A percentile compares a stretch with the other conserved stretches of the same genome.
Conservation (phyloP, 768 basidiomycete genomes). For the Amanita pseudoporphyria region DNA sequence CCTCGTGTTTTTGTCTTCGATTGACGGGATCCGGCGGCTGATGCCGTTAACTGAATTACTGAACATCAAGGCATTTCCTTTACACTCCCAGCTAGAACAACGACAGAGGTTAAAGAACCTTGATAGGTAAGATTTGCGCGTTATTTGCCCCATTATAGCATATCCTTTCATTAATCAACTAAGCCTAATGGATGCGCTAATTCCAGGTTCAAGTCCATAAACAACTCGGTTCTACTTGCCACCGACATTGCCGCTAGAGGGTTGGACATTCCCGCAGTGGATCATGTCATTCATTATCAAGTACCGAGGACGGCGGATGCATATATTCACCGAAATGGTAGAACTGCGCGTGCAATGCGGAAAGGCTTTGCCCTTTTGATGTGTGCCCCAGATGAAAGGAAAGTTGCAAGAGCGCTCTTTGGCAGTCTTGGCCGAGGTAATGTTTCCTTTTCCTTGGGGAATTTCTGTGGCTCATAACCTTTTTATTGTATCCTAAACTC, state of each 20-base stretch:
- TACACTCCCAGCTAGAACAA: conserved; percentile 95
- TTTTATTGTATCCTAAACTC: background rate
- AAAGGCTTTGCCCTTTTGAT: conserved; percentile 87
- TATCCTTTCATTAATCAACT: conserved; percentile 2
- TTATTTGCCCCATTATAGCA: conserved; percentile 12
- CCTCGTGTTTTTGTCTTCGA: conserved; percentile 89
- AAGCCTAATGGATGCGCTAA: background rate
- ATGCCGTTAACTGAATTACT: conserved; percentile 78
- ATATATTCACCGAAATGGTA: conserved; percentile 90
- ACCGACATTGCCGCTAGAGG: conserved; percentile 97
- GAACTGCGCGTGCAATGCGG: conserved; percentile 86
- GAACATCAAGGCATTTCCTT: conserved; percentile 63
- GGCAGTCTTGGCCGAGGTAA: conserved; percentile 64
- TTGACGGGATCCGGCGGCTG: conserved; percentile 90
- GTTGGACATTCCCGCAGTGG: conserved; percentile 87
- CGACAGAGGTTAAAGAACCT: conserved; percentile 93
- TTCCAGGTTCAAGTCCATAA: conserved; percentile 67
- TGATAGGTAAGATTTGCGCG: conserved; percentile 46
- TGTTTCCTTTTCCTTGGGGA: conserved; percentile 16
- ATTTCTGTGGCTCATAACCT: background rate
- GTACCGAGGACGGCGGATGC: conserved; percentile 90
- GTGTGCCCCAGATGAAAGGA: conserved; percentile 83
- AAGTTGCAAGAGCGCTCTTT: conserved; percentile 61
- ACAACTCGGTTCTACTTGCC: conserved; percentile 77
- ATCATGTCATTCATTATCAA: conserved; percentile 97